Conservation (phyloP, 345 rosid species). For the Lepidium aucheri region DNA sequence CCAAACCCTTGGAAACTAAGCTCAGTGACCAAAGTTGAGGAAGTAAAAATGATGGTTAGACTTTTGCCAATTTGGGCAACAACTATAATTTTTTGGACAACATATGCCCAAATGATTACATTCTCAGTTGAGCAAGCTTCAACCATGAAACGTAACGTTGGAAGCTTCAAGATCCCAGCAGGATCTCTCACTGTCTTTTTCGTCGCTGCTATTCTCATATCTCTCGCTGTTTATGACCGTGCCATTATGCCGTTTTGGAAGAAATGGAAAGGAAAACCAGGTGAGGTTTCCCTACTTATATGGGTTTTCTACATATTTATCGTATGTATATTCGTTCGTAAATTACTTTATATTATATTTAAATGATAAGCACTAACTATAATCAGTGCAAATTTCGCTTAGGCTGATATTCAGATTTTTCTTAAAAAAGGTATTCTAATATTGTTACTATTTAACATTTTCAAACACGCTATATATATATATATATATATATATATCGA, state of each 20-base stretch:
- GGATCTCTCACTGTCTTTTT: slow-evolving; percentile 59
- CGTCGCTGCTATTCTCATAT: slow-evolving; percentile 43
- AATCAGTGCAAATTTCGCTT: too few relatives aligned
- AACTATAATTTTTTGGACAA: slow-evolving; percentile 54
- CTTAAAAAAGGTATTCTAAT: too few relatives aligned
- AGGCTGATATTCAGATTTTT: too few relatives aligned
- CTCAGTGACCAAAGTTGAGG: slow-evolving; percentile 51
- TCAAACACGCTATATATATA: too few relatives aligned
- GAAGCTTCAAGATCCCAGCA: slow-evolving; percentile 50
- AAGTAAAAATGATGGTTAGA: slow-evolving; percentile 48
- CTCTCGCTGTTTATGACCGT: slow-evolving; percentile 46
- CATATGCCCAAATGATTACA: slow-evolving; percentile 62
- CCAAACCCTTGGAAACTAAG: slow-evolving; percentile 46
- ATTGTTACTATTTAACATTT: too few relatives aligned
- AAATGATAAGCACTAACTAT: too few relatives aligned
- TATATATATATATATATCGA: too few relatives aligned
- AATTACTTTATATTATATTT: too few relatives aligned
- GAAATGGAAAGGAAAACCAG: slow-evolving; percentile 51
- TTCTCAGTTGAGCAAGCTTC: slow-evolving; percentile 72
- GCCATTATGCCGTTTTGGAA: slow-evolving; percentile 43
- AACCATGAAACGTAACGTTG: slow-evolving; percentile 50
- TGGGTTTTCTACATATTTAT: too few relatives aligned
- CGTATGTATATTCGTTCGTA: too few relatives aligned
- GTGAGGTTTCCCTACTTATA: neutral
- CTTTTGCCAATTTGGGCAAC: slow-evolving; percentile 63